Percentiles rank a stretch among this genome's conserved stretches.
Conservation (phyloP, 2,329 filamentous ascomycete genomes). For the Epichloe festucae region DNA sequence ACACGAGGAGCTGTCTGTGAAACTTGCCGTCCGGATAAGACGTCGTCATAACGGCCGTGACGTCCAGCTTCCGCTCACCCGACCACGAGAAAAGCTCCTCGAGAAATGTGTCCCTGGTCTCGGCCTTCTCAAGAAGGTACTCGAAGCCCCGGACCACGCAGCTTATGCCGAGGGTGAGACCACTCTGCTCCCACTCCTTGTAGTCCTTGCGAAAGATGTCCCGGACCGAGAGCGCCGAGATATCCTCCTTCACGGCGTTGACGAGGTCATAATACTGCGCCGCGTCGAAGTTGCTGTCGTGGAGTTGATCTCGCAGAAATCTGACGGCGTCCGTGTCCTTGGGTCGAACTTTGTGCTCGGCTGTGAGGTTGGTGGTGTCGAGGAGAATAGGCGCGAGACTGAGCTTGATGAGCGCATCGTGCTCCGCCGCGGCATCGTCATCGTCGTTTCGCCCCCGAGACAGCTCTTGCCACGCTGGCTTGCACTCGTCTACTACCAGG, state of each 20-base stretch:
- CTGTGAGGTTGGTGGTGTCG: conserved; percentile 55
- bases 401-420: conserved; percentile 51
- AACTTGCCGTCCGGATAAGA: conserved; percentile 42
- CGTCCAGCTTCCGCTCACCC: conserved; percentile 42
- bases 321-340: conserved; percentile 45
- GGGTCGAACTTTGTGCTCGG: conserved; percentile 50
- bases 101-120: conserved; percentile 31
- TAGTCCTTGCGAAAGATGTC: conserved; percentile 74
- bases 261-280: conserved; percentile 46
- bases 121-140: conserved; percentile 44
- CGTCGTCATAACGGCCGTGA: conserved; percentile 60
- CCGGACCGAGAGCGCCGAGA: conserved; percentile 44
- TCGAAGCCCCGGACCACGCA: conserved; percentile 49
- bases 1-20: conserved; percentile 53
- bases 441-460: conserved; percentile 6
- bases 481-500: conserved; percentile 49
- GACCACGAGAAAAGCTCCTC: conserved; percentile 38
- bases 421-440: conserved; percentile 10
- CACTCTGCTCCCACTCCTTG: conserved; percentile 58
- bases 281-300: conserved; percentile 34
- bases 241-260: conserved; percentile 51
- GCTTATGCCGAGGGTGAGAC: conserved; percentile 51
- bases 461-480: conserved; percentile 44
- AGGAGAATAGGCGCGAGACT: conserved; percentile 59
- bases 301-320: conserved; percentile 41